Percentiles rank a stretch among this genome's conserved stretches.
These are phyloP conservation scores for Lagerstroemia fauriei DNA, from an alignment of 441 rosid genomes.

Conservation along the genomic window DNA sequence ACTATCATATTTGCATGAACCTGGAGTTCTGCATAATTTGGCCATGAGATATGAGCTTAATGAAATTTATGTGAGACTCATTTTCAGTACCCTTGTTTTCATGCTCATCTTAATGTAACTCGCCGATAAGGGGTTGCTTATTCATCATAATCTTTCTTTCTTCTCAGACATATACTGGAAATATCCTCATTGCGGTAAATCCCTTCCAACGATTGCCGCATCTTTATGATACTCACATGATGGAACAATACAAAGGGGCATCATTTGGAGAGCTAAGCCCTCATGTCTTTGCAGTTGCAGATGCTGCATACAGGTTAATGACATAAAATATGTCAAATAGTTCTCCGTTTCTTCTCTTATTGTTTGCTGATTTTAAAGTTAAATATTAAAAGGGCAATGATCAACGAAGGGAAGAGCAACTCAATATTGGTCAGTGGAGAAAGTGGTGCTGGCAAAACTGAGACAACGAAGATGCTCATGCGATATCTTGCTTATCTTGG, in stretches of 20 bases:
- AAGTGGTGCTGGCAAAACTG: conserved; percentile 99
- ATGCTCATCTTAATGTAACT: conserved; percentile 14
- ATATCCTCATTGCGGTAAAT: conserved; percentile 93
- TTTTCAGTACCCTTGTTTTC: conserved; percentile 12
- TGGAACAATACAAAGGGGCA: conserved; percentile 99
- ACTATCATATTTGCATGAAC: conserved; percentile 96
- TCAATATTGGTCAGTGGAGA: conserved; percentile 99
- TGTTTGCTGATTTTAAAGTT: conserved; percentile 22
- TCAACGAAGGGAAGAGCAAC: conserved; percentile 92
- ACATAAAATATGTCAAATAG: conserved; percentile 15
- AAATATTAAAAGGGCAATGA: conserved; percentile 74
- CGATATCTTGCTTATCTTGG: conserved; percentile 95
- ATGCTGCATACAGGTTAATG: conserved; percentile 80
- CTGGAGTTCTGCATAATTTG: conserved; percentile 92
- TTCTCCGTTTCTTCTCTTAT: conserved; percentile 2
- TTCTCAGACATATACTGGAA: conserved; percentile 96
- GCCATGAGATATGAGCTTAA: conserved; percentile 91
- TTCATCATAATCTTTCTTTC: conserved; percentile 9
- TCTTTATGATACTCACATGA: conserved; percentile 96
- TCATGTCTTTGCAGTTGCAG: conserved; percentile 97
- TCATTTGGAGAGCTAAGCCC: conserved; percentile 97
- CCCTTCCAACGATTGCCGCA: conserved; percentile 98
- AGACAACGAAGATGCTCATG: conserved; percentile 99
- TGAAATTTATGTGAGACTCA: conserved; percentile 80
- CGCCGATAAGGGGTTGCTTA: conserved; percentile 6